Base-by-base conservation (phyloP, 1,284 basidiomycete genomes). In the Jaminaea rosea region DNA sequence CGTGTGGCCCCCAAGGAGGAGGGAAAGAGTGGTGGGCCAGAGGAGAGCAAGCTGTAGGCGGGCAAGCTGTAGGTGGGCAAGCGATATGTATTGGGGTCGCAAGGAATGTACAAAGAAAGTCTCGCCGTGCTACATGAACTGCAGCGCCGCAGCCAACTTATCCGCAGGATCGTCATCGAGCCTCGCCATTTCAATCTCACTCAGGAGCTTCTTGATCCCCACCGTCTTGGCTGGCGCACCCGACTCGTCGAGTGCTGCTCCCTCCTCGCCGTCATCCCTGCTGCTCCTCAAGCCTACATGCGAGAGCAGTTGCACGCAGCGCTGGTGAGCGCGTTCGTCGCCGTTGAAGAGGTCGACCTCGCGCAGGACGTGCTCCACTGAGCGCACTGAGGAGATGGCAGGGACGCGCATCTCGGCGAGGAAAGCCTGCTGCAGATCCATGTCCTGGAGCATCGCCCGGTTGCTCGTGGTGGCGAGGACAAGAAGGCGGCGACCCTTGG, bases 381-480 rank as follows among this genome's bases (percentile, higher is more conserved):
- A 80, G 15, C 77, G 74, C 39, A 97, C 79, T 44, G 81, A 80
- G 17, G 84, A 81, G 67, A 99, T 84, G 1, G 90, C 84, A 0
- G 89, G 85, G 3, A 94, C 87, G 46, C 83, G 82, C 42, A 94
- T 81, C 65, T 96, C 86, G 2, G 91, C 80, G 72, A 94, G 89
- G 72, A 99, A 98, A 0, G 82, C 81, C 54, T 92, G 88, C 32
- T 83, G 78, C 47, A 96, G 82, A 44, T 93, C 91, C 75, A 97
- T 86, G 58, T 97, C 91, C 7, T 83, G 82, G 39, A 99, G 80
- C 76, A 96, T 87, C 3, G 85, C 80, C 11, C 85, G 83, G 65
- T 91, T 83, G 4, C 90, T 91, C 0, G 93, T 88, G 0, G 94
- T 99, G 1, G 89, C 90, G 53, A 99, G 81, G 62, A 98, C 82